These are phyloP conservation scores for Rhynchosporium agropyri DNA, from an alignment of 2,329 filamentous ascomycete species.

Conservation along the genomic window DNA sequence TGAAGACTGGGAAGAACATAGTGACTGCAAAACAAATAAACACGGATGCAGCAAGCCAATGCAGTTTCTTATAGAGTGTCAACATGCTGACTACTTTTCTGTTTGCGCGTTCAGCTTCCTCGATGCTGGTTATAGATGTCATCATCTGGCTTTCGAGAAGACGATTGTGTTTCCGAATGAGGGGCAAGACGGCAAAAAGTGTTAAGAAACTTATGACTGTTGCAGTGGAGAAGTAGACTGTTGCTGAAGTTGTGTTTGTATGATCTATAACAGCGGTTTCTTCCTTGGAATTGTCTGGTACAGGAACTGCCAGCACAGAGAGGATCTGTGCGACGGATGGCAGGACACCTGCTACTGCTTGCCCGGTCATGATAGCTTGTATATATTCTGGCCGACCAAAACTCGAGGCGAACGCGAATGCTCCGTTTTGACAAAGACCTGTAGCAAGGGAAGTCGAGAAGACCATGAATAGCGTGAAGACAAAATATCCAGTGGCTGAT, in stretches of 20 bases:
- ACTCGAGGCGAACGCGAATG: conserved; percentile 86
- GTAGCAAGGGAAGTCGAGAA: conserved; percentile 77
- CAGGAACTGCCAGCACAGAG: conserved; percentile 70
- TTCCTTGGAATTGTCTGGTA: conserved; percentile 42
- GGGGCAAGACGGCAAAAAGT: conserved; percentile 72
- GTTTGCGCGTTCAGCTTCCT: conserved; percentile 54
- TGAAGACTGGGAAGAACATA: conserved; percentile 97
- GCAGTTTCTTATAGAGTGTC: conserved; percentile 74
- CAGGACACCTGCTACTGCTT: conserved; percentile 88
- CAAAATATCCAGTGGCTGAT: conserved; percentile 70
- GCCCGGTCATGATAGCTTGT: conserved; percentile 94
- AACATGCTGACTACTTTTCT: conserved; percentile 60
- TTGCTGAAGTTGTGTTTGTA: conserved; percentile 69
- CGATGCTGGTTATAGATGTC: conserved; percentile 53
- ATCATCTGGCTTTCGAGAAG: conserved; percentile 56
- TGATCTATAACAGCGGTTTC: conserved; percentile 42
- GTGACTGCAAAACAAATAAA: conserved; percentile 81
- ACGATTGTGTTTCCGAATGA: conserved; percentile 63
- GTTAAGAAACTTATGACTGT: conserved; percentile 72
- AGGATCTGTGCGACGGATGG: conserved; percentile 86
- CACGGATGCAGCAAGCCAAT: conserved; percentile 75
- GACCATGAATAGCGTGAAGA: conserved; percentile 81
- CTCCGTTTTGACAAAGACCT: conserved; percentile 88
- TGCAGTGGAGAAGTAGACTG: conserved; percentile 89
- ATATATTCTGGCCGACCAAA: conserved; percentile 89